Conservation (phyloP, 2,329 filamentous ascomycete genomes). For the Ceratocystis ficicola region DNA sequence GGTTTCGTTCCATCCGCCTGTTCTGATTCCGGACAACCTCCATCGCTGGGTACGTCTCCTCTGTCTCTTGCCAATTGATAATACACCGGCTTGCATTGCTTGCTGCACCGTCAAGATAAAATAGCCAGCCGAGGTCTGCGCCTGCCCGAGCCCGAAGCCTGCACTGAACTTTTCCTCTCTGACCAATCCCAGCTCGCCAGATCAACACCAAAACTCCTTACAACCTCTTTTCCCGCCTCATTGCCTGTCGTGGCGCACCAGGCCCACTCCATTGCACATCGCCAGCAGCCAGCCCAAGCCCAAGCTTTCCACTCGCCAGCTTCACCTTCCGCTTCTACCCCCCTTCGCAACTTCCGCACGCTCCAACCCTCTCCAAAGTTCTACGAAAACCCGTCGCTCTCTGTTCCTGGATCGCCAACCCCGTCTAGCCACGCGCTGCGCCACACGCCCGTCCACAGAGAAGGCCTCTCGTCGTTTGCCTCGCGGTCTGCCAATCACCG, state of each 20-base stretch:
- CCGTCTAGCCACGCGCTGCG: conserved; percentile 28
- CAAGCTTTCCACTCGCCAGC: background rate
- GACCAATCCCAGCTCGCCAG: conserved; percentile 3
- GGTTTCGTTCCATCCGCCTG: background rate
- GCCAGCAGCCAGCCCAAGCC: conserved; percentile 21
- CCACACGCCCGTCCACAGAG: conserved; percentile 23
- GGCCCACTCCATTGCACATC: conserved; percentile 15
- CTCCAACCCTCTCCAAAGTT: conserved; percentile 41
- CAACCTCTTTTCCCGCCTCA: background rate
- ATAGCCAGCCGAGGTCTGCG: background rate
- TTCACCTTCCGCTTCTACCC: background rate
- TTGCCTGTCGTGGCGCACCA: conserved; percentile 22
- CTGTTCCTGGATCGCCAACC: conserved; percentile 35
- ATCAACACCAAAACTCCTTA: background rate
- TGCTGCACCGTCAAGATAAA: too few species aligned
- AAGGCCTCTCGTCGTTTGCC: conserved; percentile 22
- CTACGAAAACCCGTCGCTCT: conserved; percentile 33
- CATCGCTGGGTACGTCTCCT: background rate
- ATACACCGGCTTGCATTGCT: too few species aligned
- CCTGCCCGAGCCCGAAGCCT: background rate
- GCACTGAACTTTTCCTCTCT: background rate
- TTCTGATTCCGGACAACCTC: conserved; percentile 8
- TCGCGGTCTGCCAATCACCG: conserved; percentile 23
- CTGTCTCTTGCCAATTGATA: background rate
- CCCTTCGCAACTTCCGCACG: conserved; percentile 26